These are phyloP conservation scores for Xanthoparmelia taractica DNA, from an alignment of 495 filamentous ascomycete species.

Conservation along the genomic window DNA sequence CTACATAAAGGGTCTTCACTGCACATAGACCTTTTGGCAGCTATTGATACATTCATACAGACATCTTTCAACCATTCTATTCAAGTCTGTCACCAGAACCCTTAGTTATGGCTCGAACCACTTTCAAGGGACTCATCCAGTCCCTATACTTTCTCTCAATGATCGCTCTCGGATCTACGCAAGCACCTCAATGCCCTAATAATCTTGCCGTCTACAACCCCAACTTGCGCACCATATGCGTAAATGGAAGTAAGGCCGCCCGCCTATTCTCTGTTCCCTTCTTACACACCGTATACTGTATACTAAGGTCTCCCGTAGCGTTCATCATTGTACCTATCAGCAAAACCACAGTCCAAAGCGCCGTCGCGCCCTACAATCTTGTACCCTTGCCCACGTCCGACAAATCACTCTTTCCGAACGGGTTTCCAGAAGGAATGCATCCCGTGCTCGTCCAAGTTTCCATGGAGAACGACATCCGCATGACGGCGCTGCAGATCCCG, in stretches of 20 bases:
- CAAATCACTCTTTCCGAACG: slow-evolving; percentile 14
- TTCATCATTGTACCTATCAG: slow-evolving; percentile 18
- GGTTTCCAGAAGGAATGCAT: slow-evolving; percentile 14
- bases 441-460: slow-evolving; percentile 10
- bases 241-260: slow-evolving; percentile 8
- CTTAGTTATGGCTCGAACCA: neutral
- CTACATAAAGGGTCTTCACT: no score
- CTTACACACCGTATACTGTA: neutral
- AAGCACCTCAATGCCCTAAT: slow-evolving; percentile 15
- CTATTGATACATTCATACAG: no score
- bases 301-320: neutral
- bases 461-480: slow-evolving; percentile 21
- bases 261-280: neutral
- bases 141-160: neutral
- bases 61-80: no score
- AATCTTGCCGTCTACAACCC: slow-evolving; percentile 16
- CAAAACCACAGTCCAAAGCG: neutral
- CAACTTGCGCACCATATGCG: slow-evolving; percentile 9
- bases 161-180: neutral
- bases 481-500: slow-evolving; percentile 14
- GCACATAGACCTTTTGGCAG: no score
- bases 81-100: no score
- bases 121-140: neutral
- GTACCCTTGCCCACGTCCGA: slow-evolving; percentile 15
- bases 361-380: slow-evolving; percentile 13